Evolutionary conservation across 2,329 filamentous ascomycete genomes (phyloP), one percentile per base, ranked within the genome.

Genomic region (Hymenoscyphus occultus): DNA sequence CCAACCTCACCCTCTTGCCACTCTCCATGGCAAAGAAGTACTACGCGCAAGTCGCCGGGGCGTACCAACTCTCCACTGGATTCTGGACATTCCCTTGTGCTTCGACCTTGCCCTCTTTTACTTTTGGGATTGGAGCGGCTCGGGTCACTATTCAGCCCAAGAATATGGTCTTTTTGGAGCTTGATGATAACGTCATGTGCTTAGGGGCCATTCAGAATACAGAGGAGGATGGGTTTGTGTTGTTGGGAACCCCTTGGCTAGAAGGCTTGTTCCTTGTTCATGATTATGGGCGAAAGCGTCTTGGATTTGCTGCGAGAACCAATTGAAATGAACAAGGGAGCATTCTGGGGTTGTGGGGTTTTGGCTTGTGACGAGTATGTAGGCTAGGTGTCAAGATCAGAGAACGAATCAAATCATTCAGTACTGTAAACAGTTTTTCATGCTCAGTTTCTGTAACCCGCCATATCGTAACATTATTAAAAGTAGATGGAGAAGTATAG

Each of bases 1-100:
- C 75, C 14, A 77, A 77, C 13, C 72, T 79, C 35, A 71, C 77
- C 35, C 67, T 75, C 42, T 68, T 79, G 2, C 73, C 74, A 22
- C 58, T 69, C 19, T 66, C 65, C 16, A 71, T 78, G 10, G 73
- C 75, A 22, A 59, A 68, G 4, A 70, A 65, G 31, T 79, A 78
- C 68, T 79, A 77, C 63, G 62, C 67, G 2, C 62, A 72, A 40
- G 74, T 79, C 6, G 39, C 19, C n/a, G 75, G 76, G 6, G 66
- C 77, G 12, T 68, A 65, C 12, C 59, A 66, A 42, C 61, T 63
- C 35, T 58, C 62, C 4, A 66, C 69, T 9, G 77, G 74, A 13
- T 74, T 71, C 31, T 76, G 73, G 65, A 67, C 74, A 32, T 76
- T 77, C 68, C 69, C 72, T 31, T 77, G 77, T 70, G 45, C 54